phyloP scores from a whole-genome alignment of 169 alveolate genomes.

The Cryptosporidium felis region DNA sequence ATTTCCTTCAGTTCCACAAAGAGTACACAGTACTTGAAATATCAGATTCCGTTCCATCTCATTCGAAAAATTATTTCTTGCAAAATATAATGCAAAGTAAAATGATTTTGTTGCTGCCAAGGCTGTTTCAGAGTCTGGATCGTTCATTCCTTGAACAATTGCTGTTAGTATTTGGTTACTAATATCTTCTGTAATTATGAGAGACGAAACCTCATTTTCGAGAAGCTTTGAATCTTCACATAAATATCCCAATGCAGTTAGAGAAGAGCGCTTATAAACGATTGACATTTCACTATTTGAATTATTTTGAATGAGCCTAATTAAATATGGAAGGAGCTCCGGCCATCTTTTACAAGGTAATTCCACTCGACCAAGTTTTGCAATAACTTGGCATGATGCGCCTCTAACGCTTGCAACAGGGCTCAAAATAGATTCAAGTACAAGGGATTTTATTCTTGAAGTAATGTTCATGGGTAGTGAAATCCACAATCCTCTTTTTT shows the following conservation, averaged over 20 bases:
- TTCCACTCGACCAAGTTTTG: constrained; percentile 84
- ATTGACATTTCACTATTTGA: constrained; percentile 79
- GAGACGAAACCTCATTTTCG: constrained; percentile 75
- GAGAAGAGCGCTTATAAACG: constrained; percentile 80
- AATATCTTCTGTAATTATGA: constrained; percentile 72
- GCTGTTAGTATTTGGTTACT: constrained; percentile 78
- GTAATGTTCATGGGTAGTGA: constrained; percentile 77
- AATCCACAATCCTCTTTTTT: constrained; percentile 80
- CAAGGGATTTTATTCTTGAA: constrained; percentile 77
- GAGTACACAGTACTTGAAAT: constrained; percentile 69
- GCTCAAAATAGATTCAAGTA: constrained; percentile 77
- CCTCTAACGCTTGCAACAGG: constrained; percentile 77
- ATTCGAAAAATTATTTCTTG: constrained; percentile 59
- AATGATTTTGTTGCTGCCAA: constrained; percentile 78
- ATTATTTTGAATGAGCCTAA: constrained; percentile 74
- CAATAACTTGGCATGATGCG: constrained; percentile 85
- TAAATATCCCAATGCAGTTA: constrained; percentile 81
- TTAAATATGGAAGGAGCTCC: constrained; percentile 81
- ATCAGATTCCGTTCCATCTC: constrained; percentile 53
- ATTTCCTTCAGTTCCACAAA: constrained; percentile 80
- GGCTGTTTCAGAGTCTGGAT: constrained; percentile 74
- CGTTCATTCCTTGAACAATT: constrained; percentile 77
- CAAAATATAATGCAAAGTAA: constrained; percentile 76
- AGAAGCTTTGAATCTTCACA: constrained; percentile 83
- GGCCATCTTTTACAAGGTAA: constrained; percentile 85